Conservation (phyloP, 1,139 yeast species). For the Diutina scorzettiae region DNA sequence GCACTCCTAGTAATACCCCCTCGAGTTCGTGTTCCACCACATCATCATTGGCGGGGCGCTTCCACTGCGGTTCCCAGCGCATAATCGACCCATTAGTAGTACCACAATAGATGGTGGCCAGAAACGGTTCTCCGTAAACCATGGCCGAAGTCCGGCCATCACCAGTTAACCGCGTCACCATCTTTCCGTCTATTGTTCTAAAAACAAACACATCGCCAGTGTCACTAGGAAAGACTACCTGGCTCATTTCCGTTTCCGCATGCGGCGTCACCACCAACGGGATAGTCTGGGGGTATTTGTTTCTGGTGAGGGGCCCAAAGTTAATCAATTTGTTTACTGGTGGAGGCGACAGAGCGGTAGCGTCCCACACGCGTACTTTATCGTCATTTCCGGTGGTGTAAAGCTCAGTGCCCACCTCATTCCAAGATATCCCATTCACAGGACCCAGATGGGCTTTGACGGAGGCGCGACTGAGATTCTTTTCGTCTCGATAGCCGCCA, state of each 20-base stretch:
- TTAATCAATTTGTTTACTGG: conserved; percentile 53
- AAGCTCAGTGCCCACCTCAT: conserved; percentile 45
- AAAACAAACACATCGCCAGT: conserved; percentile 65
- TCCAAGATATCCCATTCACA: conserved; percentile 68
- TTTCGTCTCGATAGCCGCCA: conserved; percentile 10
- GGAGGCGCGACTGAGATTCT: conserved; percentile 21
- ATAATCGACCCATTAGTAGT: conserved; percentile 47
- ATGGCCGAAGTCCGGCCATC: conserved; percentile 38
- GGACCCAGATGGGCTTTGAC: conserved; percentile 63
- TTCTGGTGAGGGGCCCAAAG: conserved; percentile 69
- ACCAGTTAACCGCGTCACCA: conserved; percentile 37
- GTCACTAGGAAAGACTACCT: conserved; percentile 64
- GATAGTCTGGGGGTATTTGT: conserved; percentile 41
- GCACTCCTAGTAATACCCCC: too few species aligned
- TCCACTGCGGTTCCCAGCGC: conserved; percentile 34
- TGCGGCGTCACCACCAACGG: conserved; percentile 34
- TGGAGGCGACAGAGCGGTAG: conserved; percentile 32
- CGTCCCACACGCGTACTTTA: conserved; percentile 64
- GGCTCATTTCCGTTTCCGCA: conserved; percentile 39
- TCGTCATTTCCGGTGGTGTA: conserved; percentile 69
- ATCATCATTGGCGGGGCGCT: background rate
- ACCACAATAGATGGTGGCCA: conserved; percentile 38
- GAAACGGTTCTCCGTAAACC: conserved; percentile 33
- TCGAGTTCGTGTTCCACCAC: background rate
- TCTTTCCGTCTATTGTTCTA: conserved; percentile 51